Base-by-base conservation (phyloP, 2,329 filamentous ascomycete species). In the Penicillium sp. region DNA sequence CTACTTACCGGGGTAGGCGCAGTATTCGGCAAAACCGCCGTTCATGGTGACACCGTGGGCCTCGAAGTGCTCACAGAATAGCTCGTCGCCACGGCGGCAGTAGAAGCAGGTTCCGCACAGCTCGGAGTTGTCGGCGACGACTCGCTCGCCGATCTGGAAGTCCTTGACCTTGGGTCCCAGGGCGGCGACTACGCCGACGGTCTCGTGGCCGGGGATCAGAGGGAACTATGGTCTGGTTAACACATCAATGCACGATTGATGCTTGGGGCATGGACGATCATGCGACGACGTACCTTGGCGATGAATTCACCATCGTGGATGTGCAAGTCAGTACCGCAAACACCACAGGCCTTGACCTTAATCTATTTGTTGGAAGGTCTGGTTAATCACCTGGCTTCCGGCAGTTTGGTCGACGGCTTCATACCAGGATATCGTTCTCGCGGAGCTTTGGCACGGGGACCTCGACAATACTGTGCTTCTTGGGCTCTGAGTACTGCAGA, bases 21-120 rank as follows among this genome's bases (percentile, higher is more conserved):
- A 81, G 77, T 88, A 90, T 70, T 90, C 86, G 47, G 87, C 87
- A 64, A 90, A 90, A 29, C 87, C 86, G 61, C 87, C 87, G 55
- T 86, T 82, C 71, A 88, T 78, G 67, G 68, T 69, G 27, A 71
- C 72, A 52, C 68, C 85, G 62, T 87, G 85, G 10, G 84, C 84
- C 59, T 84, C 80, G 70, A 87, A 86, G 66, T 87, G 79, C 71
- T 88, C 85, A 69, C 87, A 90, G 53, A 89, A 81, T 36, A 89
- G 74, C 23, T 83, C 78, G 66, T 88, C 80, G 44, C 86, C 85
- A 51, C 84, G 81, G 55, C 83, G 81, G 75, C 87, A 89, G 76
- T 89, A 88, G 78, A 87, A 88, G 75, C 87, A 90, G 69, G 84
- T 81, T 38, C 82, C 82, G 73, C 87, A 90, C 32, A 88, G 81